Evolutionary conservation across 768 basidiomycete species (phyloP), one percentile per base, ranked within the genome.

Genomic region (Xerocomus spinulosus): DNA sequence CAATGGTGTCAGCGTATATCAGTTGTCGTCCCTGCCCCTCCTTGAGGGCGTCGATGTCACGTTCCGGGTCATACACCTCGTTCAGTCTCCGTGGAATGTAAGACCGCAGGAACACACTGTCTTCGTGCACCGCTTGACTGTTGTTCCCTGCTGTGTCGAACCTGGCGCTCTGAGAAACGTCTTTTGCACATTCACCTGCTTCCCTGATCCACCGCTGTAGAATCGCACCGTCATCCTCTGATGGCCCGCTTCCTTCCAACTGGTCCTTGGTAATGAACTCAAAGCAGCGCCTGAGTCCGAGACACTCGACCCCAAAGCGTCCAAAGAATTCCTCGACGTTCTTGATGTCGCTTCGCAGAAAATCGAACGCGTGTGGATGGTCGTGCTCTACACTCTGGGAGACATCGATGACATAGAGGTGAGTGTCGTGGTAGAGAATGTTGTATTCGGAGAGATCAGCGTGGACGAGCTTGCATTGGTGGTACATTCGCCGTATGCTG

Each of bases 361-460:
- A 99, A 67, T 99, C 95, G 63, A 93, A 97, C 0, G 96, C 92
- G 24, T 86, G 76, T 0, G 95, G 96, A 58, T 99, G 96, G 67
- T 98, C 95, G 62, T 97, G 94, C 59, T 99, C 96, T 29, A 99
- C 94, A 53, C 92, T 94, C 64, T 99, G 96, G 1, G 94, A 96
- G 49, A 99, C 96, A 66, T 99, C 96, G 70, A 99, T 98, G 58
- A 98, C 85, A 68, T 81, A 92, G 15, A 96, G 76, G 59, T 92
- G 90, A 1, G 69, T 75, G 40, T 81, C 72, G 68, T 92, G 87
- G 60, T 82, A 95, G 61, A 99, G 78, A 58, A 99, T 83, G 64
- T 99, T 99, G 78, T 99, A 99, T 66, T 99, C 96, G 46, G 90
- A 93, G 44, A 99, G 77, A 74, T 99, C 96, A 41, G 95, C 96